Conservation (phyloP, 2,329 filamentous ascomycete genomes). For the Atkinsonella texensis region DNA sequence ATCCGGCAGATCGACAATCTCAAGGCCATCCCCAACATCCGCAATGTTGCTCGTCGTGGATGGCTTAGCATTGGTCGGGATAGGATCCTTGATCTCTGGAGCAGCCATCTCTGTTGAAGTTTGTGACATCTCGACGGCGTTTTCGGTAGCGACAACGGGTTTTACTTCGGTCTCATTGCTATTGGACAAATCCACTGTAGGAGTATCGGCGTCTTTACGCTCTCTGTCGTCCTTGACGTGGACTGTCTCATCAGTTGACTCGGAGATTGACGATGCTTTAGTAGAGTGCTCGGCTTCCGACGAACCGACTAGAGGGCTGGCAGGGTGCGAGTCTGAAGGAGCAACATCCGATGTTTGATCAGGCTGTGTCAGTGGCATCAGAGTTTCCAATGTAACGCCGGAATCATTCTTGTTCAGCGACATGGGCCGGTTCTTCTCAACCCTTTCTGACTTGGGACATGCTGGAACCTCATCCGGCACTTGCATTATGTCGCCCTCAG, state of each 20-base stretch:
- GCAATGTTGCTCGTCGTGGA: not conserved
- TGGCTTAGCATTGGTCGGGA: not conserved
- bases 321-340: slow-evolving; percentile 43
- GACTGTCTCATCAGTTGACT: slow-evolving; percentile 49
- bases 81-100: not conserved
- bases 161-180: not conserved
- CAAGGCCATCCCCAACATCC: slow-evolving; percentile 6
- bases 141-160: not conserved
- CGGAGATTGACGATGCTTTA: slow-evolving; percentile 51
- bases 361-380: slow-evolving; percentile 27
- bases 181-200: not conserved
- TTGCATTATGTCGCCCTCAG: slow-evolving; percentile 5
- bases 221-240: slow-evolving; percentile 22
- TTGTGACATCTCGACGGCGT: not conserved
- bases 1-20: slow-evolving; percentile 8
- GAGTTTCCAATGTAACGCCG: slow-evolving; percentile 37
- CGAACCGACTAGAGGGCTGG: slow-evolving; percentile 39
- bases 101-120: not conserved
- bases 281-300: slow-evolving; percentile 49
- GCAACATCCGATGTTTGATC: slow-evolving; percentile 36
- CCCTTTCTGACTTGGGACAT: slow-evolving; percentile 13
- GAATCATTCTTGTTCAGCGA: slow-evolving; percentile 40
- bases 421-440: slow-evolving; percentile 19
- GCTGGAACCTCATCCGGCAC: slow-evolving; percentile 13
- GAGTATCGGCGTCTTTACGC: slow-evolving; percentile 6